These are phyloP conservation scores for Symmetrospora coprosmae DNA, from an alignment of 768 basidiomycete genomes.

Conservation along the genomic window DNA sequence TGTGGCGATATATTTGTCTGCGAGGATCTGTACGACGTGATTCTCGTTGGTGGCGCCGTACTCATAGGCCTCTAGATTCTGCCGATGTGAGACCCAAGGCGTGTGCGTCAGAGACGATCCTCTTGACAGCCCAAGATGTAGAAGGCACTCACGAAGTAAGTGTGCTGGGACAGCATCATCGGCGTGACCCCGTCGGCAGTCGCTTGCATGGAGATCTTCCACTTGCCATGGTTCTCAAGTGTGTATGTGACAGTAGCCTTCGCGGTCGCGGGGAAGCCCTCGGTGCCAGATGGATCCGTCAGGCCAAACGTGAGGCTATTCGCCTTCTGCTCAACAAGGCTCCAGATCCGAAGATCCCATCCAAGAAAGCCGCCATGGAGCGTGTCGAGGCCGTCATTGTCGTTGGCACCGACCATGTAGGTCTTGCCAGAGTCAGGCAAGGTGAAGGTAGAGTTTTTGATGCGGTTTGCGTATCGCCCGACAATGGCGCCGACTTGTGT, in stretches of 20 bases:
- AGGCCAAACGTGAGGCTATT: slow-evolving; percentile 47
- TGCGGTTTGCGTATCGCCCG: slow-evolving; percentile 17
- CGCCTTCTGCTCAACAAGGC: slow-evolving; percentile 39
- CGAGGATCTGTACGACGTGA: slow-evolving; percentile 39
- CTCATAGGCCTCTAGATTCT: slow-evolving; percentile 48
- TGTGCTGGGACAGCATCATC: slow-evolving; percentile 48
- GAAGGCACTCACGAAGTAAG: slow-evolving; percentile 37
- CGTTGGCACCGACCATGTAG: slow-evolving; percentile 4
- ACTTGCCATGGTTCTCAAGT: slow-evolving; percentile 41
- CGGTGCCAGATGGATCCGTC: slow-evolving; percentile 43
- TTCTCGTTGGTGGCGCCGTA: slow-evolving; percentile 40
- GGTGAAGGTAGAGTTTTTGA: slow-evolving; percentile 18
- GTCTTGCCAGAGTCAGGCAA: not conserved
- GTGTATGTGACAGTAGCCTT: slow-evolving; percentile 39
- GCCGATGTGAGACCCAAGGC: too few relatives aligned
- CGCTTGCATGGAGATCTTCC: slow-evolving; percentile 43
- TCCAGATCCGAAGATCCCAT: slow-evolving; percentile 51
- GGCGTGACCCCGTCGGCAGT: slow-evolving; percentile 46
- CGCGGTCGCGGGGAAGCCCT: slow-evolving; percentile 46
- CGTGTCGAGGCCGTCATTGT: slow-evolving; percentile 39
- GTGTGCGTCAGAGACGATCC: too few relatives aligned
- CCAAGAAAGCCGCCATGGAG: slow-evolving; percentile 49
- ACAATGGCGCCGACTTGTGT: slow-evolving; percentile 13
- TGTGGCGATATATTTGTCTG: slow-evolving; percentile 41
- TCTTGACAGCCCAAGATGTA: not conserved